Evolutionary conservation across 2,329 filamentous ascomycete genomes (phyloP), one percentile per base, ranked within the genome.

Genomic region (Ophiosphaerella herpotricha): DNA sequence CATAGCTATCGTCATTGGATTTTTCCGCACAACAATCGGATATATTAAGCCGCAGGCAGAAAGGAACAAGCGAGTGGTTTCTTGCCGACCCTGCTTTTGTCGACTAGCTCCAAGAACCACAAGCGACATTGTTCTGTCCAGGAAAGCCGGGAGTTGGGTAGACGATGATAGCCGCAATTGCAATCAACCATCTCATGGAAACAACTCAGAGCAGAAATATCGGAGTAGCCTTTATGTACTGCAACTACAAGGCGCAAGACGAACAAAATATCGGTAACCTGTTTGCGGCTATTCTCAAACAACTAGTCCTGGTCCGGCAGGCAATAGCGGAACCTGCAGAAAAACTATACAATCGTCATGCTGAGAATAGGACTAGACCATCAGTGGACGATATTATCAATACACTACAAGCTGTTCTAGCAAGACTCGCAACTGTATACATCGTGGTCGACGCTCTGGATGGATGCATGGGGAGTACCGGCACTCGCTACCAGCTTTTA

Each of bases 221-320:
- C 23, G 74, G 74, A 0, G 63, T 82, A n/a, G 76, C 74, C 0
- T 82, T 76, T 24, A 13, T 81, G 0, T 83, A 79, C 42, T 79
- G 73, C 61, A 76, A 78, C 45, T 80, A 75, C 52, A 61, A 62
- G 16, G 61, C 61, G 2, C 55, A 72, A 7, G 48, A 71, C 0
- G 67, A 78, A 11, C 78, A 81, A 35, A 44, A 40, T 11, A 16
- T 26, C 1, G 31, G 23, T 2, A 45, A 29, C 21, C 13, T 58
- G 16, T 40, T 63, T 8, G 41, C 49, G 24, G 49, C 47, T 6
- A 55, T 57, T 5, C 51, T 58, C 5, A 55, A 53, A 34, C 55
- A 63, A 44, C 50, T 58, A 2, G 39, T 57, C 1, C 35, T 46
- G 31, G 42, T 24, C 29, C 55, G 40, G 16, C 44, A 36, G 13